Percentiles rank a stretch among this genome's conserved stretches.
Evolutionary conservation across 2,329 filamentous ascomycete species (phyloP).

Genomic region (Clarireedia paspali): DNA sequence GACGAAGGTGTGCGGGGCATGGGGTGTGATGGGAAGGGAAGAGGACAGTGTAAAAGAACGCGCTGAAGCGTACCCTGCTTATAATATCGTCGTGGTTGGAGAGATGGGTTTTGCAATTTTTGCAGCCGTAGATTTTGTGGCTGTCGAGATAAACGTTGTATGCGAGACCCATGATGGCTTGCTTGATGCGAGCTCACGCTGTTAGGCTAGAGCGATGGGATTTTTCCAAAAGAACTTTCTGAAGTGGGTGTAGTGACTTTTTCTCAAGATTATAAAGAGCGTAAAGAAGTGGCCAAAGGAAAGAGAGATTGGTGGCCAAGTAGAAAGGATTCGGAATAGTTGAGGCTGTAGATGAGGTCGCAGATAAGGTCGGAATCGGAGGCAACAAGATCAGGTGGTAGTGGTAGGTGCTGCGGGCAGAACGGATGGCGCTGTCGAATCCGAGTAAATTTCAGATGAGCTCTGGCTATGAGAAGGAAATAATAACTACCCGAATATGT

Average conservation of each 20-base stretch:
- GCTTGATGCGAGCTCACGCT: neutral
- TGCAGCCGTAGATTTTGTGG: conserved; percentile 85
- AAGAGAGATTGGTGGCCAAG: neutral
- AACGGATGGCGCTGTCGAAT: no score
- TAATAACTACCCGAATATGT: no score
- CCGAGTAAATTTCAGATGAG: no score
- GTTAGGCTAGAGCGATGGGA: no score
- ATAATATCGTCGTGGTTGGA: conserved; percentile 95
- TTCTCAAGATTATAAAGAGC: no score
- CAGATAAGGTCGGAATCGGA: neutral
- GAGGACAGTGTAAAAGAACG: neutral
- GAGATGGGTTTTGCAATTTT: conserved; percentile 90
- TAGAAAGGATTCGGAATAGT: neutral
- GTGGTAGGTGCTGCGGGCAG: neutral
- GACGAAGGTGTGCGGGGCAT: neutral
- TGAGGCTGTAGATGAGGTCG: neutral
- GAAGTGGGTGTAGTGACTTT: no score
- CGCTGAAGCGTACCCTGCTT: conserved; percentile 59
- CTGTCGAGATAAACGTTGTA: conserved; percentile 90
- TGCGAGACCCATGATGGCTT: conserved; percentile 63
- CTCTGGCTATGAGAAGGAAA: no score
- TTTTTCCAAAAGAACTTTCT: no score
- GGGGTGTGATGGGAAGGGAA: neutral
- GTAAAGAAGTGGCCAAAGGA: neutral
- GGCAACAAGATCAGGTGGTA: neutral